Evolutionary conservation across 768 basidiomycete genomes (phyloP), one percentile per base, ranked within the genome.

Genomic region (Calocera cornea): DNA sequence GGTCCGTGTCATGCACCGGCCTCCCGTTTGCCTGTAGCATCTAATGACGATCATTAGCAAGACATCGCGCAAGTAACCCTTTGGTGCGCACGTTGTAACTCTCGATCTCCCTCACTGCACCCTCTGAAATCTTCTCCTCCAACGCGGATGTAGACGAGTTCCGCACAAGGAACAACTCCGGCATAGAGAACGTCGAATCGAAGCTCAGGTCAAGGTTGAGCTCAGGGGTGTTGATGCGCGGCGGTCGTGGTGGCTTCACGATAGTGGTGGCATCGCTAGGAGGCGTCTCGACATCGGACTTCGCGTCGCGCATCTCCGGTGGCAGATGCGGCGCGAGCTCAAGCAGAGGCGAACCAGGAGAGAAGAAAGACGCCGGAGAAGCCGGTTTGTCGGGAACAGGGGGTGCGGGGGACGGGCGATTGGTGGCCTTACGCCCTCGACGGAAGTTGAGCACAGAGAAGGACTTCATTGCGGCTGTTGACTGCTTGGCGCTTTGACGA

Each of bases 401-500:
- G 19, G 40, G 40, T 41, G 50, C 64, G 22, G 34, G 34, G 7
- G 27, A 64, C 24, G 29, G 5, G 36, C 49, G 34, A 11, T 49
- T 49, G 11, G 67, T 63, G 64, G 70, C 71, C 17, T 36, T 69
- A 7, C 65, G 65, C n/a, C 44, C 69, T 8, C 47, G 60, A 16
- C 29, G 67, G 22, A 63, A 22, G 49, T 22, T 60, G 29, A 41
- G 64, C 2, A 34, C 41, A 34, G 38, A 50, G 33, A 24, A 41
- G 31, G 44, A 34, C 22, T 27, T 31, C 33, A 29, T 34, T 7
- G 67, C 50, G 34, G n/a, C 24, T 38, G 24, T 49, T 36, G 2
- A 64, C 64, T n/a, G 72, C 66, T 40, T 49, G 33, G 34, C 69
- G 66, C 3, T 65, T 65, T 22, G 66, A 49, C 16, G 67, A 67